Evolutionary conservation across 108 stramenopile species (phyloP), one percentile per base, ranked within the genome.

Genomic region (Cylindrotheca fusiformis): DNA sequence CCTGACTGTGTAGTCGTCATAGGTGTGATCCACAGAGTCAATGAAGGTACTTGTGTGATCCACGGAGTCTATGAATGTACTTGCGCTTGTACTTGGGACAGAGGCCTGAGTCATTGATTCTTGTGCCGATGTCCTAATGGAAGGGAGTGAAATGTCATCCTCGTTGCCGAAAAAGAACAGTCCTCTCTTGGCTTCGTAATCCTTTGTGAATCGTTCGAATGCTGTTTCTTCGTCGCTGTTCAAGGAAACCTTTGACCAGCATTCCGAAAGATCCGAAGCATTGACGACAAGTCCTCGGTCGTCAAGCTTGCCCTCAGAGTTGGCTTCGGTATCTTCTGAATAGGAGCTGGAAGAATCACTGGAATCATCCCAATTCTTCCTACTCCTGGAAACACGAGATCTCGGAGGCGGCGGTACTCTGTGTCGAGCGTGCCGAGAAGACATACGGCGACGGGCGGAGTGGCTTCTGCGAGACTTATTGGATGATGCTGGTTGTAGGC

Each of bases 261-360:
- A 63, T 2, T 63, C 63, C 8, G 63, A 36, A 1, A 63, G 63
- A 36, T 63, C 63, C 0, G 63, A 63, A 18, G 63, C 63, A 5
- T 33, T 44, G 6, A 63, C 63, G 22, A 63, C 63, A 12, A 31
- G 32, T 8, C 63, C 63, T 20, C 48, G 18, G 36, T 63, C 52
- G 36, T 63, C 25, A 17, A 61, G 48, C 26, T 50, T 61, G 1
- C 48, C 48, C 24, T 61, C 48, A 1, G 60, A 61, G 48, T 61
- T 61, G 12, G 19, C 48, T 18, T 26, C 48, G 18, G 60, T 61
- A 21, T 61, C 60, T 0, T 50, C 4, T 4, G 60, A 49, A n/a
- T n/a, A n/a, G n/a, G n/a, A n/a, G n/a, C n/a, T n/a, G n/a, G n/a
- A n/a, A n/a, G n/a, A n/a, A n/a, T n/a, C n/a, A n/a, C n/a, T n/a